Conservation (phyloP, 163 green algal species). For the Volvox carteri region DNA sequence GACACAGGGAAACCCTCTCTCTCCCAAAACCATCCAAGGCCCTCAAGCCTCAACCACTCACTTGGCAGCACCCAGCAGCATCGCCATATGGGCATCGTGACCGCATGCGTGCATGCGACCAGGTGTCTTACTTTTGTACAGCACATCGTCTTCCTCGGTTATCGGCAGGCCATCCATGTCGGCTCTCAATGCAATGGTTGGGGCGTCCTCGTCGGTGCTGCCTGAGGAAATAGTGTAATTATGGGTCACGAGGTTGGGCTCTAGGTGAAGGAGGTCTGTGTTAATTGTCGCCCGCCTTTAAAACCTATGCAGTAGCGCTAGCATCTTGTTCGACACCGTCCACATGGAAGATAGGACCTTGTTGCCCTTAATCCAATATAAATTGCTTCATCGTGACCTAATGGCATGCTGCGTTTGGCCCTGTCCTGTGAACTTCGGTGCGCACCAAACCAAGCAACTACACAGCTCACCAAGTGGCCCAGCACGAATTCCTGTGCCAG, state of each 20-base stretch:
- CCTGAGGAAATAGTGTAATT: slow-evolving; percentile 8
- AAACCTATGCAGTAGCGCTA: too few species aligned
- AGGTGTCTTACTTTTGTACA: slow-evolving; percentile 43
- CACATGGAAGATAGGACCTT: too few species aligned
- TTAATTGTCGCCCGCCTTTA: too few species aligned
- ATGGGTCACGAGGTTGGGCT: too few species aligned
- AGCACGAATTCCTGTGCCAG: slow-evolving; percentile 18
- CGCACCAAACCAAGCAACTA: not conserved
- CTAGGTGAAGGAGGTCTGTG: too few species aligned
- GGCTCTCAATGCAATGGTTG: slow-evolving; percentile 85
- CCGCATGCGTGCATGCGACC: slow-evolving; percentile 94
- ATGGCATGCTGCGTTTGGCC: not conserved
- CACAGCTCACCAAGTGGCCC: slow-evolving; percentile 5
- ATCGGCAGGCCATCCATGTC: slow-evolving; percentile 97
- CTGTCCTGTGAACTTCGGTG: not conserved
- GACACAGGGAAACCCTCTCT: too few species aligned
- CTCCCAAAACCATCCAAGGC: too few species aligned
- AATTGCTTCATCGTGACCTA: not conserved
- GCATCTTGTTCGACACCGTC: too few species aligned
- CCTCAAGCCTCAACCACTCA: too few species aligned
- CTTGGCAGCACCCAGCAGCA: slow-evolving; percentile 90
- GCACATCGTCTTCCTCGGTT: slow-evolving; percentile 19
- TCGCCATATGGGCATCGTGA: slow-evolving; percentile 94
- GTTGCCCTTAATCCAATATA: not conserved
- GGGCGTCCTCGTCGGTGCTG: slow-evolving; percentile 3